A percentile compares a stretch with the other conserved stretches of the same genome.
Evolutionary conservation across 192 early-diverging fungal species (phyloP).

Genomic region (Geranomyces michiganensis): DNA sequence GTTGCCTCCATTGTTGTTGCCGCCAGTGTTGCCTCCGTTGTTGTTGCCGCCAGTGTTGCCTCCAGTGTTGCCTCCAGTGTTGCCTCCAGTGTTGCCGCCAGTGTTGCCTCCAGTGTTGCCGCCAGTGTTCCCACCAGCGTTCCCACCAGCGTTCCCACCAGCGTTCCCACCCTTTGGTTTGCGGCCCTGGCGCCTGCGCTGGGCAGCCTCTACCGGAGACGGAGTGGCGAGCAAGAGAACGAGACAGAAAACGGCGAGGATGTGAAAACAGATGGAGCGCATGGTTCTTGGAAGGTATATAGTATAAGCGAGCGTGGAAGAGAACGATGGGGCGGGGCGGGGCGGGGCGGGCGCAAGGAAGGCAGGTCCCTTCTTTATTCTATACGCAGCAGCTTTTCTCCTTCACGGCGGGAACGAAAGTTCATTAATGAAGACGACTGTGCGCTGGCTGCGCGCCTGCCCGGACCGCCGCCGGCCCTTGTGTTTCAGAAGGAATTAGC

Average conservation of each 20-base stretch:
- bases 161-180: slow-evolving; percentile 16
- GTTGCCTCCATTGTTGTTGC: not conserved
- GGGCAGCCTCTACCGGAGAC: not conserved
- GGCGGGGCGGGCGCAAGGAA: too few relatives aligned
- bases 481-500: slow-evolving; percentile 2
- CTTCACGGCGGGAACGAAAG: too few relatives aligned
- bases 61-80: not conserved
- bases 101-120: not conserved
- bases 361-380: too few relatives aligned
- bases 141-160: slow-evolving; percentile 34
- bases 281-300: too few relatives aligned
- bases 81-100: not conserved
- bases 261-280: not conserved
- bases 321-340: too few relatives aligned
- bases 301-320: too few relatives aligned
- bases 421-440: too few relatives aligned
- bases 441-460: too few relatives aligned
- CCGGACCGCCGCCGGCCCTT: too few relatives aligned
- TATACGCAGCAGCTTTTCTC: too few relatives aligned
- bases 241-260: not conserved
- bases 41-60: not conserved
- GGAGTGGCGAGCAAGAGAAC: not conserved
- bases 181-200: not conserved
- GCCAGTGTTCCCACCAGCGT: slow-evolving; percentile 40
- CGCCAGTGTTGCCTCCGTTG: not conserved